Conservation (phyloP, 805 yeast genomes). For the Wickerhamomyces bisporus region DNA sequence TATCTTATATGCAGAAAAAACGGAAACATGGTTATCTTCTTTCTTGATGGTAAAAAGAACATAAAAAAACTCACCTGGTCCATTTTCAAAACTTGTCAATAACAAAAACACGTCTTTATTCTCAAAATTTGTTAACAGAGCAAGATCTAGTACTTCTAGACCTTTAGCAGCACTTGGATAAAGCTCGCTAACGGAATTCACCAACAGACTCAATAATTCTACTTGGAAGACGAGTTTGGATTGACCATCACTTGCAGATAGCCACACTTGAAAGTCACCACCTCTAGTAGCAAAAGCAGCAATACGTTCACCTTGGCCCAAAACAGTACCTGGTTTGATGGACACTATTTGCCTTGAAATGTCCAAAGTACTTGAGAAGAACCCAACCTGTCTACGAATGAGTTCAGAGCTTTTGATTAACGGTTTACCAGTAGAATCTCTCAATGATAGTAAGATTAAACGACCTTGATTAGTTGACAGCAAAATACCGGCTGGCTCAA, state of each 20-base stretch:
- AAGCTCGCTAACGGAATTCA: conserved; percentile 36
- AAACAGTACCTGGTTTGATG: conserved; percentile 47
- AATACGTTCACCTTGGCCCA: conserved; percentile 45
- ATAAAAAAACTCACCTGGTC: conserved; percentile 30
- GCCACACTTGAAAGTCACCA: conserved; percentile 46
- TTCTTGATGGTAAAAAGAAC: conserved; percentile 51
- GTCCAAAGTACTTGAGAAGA: conserved; percentile 26
- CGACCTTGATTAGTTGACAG: conserved; percentile 68
- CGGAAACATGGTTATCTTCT: conserved; percentile 44
- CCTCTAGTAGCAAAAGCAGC: conserved; percentile 35
- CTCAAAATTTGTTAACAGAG: conserved; percentile 37
- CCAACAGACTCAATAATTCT: conserved; percentile 30
- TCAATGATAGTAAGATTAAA: conserved; percentile 53
- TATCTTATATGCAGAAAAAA: conserved; percentile 62
- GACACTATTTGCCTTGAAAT: conserved; percentile 45
- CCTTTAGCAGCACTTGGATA: conserved; percentile 48
- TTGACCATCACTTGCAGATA: conserved; percentile 40
- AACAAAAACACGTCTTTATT: conserved; percentile 40
- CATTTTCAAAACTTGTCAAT: conserved; percentile 32
- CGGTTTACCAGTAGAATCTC: conserved; percentile 67
- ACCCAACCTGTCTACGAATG: conserved; percentile 28
- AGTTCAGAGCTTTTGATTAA: conserved; percentile 24
- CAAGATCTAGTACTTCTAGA: conserved; percentile 59
- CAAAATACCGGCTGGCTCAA: conserved; percentile 72
- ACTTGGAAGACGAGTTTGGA: conserved; percentile 33